Conservation (phyloP, 2,329 filamentous ascomycete genomes). For the Fusarium circinatum region DNA sequence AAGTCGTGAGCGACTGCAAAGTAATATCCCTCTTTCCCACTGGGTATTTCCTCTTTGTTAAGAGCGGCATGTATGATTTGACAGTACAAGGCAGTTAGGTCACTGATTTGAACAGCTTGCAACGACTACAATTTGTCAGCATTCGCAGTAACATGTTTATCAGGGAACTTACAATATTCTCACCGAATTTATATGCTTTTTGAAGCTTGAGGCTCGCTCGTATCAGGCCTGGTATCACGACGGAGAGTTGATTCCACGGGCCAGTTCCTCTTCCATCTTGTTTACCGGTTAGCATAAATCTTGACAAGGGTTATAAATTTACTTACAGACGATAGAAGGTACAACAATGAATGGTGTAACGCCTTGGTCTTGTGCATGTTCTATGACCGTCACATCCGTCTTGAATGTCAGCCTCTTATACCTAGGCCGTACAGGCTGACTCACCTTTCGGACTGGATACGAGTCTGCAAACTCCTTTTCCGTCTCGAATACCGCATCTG, state of each 20-base stretch:
- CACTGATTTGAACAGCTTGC: not conserved
- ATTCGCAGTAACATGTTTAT: fast-evolving
- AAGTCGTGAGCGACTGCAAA: not conserved
- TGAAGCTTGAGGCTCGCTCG: not conserved
- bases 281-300: fast-evolving
- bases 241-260: not conserved
- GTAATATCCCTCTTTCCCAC: not conserved
- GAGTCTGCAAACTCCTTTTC: not conserved
- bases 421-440: fast-evolving
- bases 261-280: not conserved
- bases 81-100: not conserved
- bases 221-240: not conserved
- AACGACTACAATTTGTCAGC: not conserved
- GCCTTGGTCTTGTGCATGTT: not conserved
- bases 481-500: not conserved
- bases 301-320: fast-evolving
- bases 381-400: not conserved
- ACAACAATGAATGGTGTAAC: not conserved
- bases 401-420: not conserved
- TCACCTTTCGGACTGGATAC: not conserved
- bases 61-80: not conserved
- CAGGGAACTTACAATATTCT: not conserved
- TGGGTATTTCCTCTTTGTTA: fast-evolving
- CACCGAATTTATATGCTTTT: not conserved
- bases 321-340: not conserved